Conservation (phyloP, 202 grass and related monocot genomes). For the Carex sylvatica region DNA sequence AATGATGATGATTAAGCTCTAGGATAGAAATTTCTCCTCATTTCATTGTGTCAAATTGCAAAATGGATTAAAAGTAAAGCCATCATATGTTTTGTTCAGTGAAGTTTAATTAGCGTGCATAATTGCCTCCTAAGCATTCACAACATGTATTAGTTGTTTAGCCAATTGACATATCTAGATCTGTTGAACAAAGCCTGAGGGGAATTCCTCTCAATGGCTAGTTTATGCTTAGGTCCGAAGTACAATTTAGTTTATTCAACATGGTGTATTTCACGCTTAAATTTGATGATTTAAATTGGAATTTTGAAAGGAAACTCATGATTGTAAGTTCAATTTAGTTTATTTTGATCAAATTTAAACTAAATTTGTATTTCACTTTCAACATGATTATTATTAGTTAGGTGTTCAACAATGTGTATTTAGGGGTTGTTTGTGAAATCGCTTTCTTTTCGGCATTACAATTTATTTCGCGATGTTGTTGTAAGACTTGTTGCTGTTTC, state of each 20-base stretch:
- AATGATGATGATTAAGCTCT: not conserved
- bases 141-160: not conserved
- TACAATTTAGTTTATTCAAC: not conserved
- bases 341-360: too few relatives aligned
- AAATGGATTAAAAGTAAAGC: not conserved
- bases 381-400: too few relatives aligned
- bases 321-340: too few relatives aligned
- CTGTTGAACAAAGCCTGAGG: not conserved
- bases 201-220: too few relatives aligned
- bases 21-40: not conserved
- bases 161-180: not conserved
- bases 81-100: not conserved
- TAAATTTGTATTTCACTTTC: too few relatives aligned
- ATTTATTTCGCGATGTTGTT: not conserved
- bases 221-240: not conserved
- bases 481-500: not conserved
- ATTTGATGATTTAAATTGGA: too few relatives aligned
- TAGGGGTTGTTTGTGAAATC: not conserved
- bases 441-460: not conserved
- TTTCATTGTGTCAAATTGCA: not conserved
- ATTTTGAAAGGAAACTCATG: too few relatives aligned
- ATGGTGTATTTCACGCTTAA: too few relatives aligned
- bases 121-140: not conserved
- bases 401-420: not conserved
- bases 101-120: not conserved